Base-by-base conservation (phyloP, 2,329 filamentous ascomycete genomes). In the Ascochyta viciae-villosae region DNA sequence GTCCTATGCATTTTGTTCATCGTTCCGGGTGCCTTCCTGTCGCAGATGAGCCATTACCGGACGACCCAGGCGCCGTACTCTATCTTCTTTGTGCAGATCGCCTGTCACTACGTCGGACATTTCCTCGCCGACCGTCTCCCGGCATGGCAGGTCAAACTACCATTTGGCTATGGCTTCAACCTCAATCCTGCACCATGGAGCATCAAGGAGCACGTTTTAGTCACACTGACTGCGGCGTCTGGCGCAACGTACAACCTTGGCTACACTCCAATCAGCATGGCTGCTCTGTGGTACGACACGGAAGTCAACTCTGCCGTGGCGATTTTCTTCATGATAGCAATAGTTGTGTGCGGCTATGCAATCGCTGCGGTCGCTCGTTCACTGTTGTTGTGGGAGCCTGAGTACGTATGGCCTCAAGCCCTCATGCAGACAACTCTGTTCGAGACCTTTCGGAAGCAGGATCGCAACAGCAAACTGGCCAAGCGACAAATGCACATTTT, bases 21-120 rank as follows among this genome's bases (percentile, higher is more conserved):
- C 40, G 77, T 81, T 0, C 83, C 84, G 0, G 85, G 84, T 2
- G 84, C 84, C 2, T 83, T 87, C 60, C 67, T 87, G 2, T 83
- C 81, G 5, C 81, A 83, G 63, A 82, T 86, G 78, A 81, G 80
- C 57, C 77, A 80, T 44, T 87, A 80, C 63, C 79, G 85, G 40
- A 87, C 85, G 1, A 87, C 85, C 0, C 80, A 79, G 39, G 82
- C 83, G 0, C 81, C 82, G 0, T 87, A 86, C 65, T 85, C 84
- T 0, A 80, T 87, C 43, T 86, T 87, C 67, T 87, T 87, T 58
- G 84, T 87, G 29, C 83, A 85, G 62, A 83, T 86, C 16, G 83
- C 82, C 0, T 83, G 79, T 42, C 83, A 84, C 62, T 85, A 85
- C 52, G 76, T 80, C 10, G 83, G 83, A 1, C 74, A 79, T 29